Evolutionary conservation across 352 stramenopile species (phyloP), one percentile per base, ranked within the genome.

Genomic region (Phytophthora idaei): DNA sequence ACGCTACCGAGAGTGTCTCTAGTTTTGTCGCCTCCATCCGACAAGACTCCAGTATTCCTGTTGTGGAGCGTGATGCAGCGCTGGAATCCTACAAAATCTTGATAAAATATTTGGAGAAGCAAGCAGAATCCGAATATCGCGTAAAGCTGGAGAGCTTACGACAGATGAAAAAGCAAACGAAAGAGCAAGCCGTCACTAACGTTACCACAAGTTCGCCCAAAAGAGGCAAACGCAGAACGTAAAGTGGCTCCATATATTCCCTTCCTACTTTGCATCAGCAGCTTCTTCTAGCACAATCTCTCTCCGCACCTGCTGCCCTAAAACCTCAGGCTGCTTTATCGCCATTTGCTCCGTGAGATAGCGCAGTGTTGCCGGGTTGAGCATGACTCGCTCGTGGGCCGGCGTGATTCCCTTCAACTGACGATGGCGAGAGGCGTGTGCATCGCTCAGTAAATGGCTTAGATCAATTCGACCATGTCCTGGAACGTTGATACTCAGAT

Each of bases 271-370:
- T 57, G 69, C 67, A 41, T 81, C 78, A 0, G 71, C 67, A 25
- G 48, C 32, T 47, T 81, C 73, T 52, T 83, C 78, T 4, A 85
- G 54, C 2, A 82, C 37, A 31, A 83, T 71, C 36, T 87, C 78
- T 17, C 68, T 74, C 17, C 37, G 31, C 1, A 67, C 51, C 34
- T 56, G 48, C 4, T 64, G 57, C 4, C 53, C 41, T 61, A 71
- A 63, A 8, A 67, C 67, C 9, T 53, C 47, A 11, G 69, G 66
- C 15, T 83, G 70, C 31, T 80, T 87, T 25, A 77, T 82, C 9
- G 77, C 73, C 58, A 90, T 80, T 57, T 78, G 71, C 36, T 85
- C 79, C 1, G 80, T 75, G 36, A 92, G 62, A 39, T 85, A 90
- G 28, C 70, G 67, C 11, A 90, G 64, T 34, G 77, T 90, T 36